These are phyloP conservation scores for Annona cherimola DNA, from an alignment of 164 flowering plant species.

Conservation along the genomic window DNA sequence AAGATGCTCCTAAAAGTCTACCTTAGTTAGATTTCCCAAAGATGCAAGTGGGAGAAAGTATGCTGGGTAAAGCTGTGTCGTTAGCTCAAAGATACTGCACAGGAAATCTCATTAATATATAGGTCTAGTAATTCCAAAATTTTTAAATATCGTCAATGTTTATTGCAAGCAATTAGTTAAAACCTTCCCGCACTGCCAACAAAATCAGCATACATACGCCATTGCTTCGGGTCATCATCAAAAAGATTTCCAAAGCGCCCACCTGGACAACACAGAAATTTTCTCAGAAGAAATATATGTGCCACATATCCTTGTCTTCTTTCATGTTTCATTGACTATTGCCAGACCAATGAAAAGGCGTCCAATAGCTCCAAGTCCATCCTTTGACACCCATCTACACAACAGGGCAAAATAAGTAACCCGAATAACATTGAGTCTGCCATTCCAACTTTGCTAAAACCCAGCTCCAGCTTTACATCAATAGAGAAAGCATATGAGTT, in stretches of 20 bases:
- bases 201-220: slow-evolving; percentile 98
- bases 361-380: slow-evolving; percentile 96
- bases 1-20: slow-evolving; percentile 17
- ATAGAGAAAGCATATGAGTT: too few species aligned
- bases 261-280: slow-evolving; percentile 45
- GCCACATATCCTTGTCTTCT: slow-evolving; percentile 10
- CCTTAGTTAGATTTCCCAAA: slow-evolving; percentile 93
- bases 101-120: slow-evolving; percentile 6
- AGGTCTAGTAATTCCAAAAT: slow-evolving; percentile 7
- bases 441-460: too few species aligned
- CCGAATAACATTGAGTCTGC: too few species aligned
- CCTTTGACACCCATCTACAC: slow-evolving; percentile 95
- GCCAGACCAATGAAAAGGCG: slow-evolving; percentile 83
- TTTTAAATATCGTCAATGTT: neutral
- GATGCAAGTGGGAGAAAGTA: slow-evolving; percentile 89
- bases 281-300: slow-evolving; percentile 22
- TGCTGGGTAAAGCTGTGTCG: slow-evolving; percentile 70
- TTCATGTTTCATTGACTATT: slow-evolving; percentile 14
- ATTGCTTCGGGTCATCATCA: slow-evolving; percentile 93
- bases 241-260: slow-evolving; percentile 88
- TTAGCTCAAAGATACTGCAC: slow-evolving; percentile 90
- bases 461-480: too few species aligned
- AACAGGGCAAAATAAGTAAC: slow-evolving; percentile 8
- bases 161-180: slow-evolving; percentile 1
- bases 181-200: slow-evolving; percentile 98